These are phyloP conservation scores for Backusella parvicylindrica DNA, from an alignment of 192 early-diverging fungal genomes.

Conservation along the genomic window DNA sequence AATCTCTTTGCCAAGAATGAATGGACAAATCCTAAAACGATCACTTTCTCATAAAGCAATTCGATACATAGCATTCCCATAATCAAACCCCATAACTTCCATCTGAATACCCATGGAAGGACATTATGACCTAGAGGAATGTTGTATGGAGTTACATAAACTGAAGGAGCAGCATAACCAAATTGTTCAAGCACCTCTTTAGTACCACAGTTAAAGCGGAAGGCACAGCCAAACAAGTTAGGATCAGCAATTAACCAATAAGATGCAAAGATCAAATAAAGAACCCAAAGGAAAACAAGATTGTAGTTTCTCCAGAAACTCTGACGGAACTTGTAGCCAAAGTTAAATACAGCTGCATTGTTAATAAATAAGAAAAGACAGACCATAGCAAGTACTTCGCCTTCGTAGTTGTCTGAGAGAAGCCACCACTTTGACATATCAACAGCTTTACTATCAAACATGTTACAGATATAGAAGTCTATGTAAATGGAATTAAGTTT, in stretches of 20 bases:
- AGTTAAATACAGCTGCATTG: constrained; percentile 62
- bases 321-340: constrained; percentile 59
- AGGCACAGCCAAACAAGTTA: constrained; percentile 62
- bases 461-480: constrained; percentile 61
- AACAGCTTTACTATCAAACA: constrained; percentile 57
- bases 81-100: constrained; percentile 49
- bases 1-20: constrained; percentile 36
- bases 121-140: constrained; percentile 55
- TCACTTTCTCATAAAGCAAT: constrained; percentile 40
- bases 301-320: constrained; percentile 56
- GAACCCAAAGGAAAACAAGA: constrained; percentile 48
- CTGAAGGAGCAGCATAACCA: constrained; percentile 15
- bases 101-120: constrained; percentile 53
- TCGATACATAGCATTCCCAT: constrained; percentile 39
- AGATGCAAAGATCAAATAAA: constrained; percentile 51
- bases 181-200: constrained; percentile 15
- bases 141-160: constrained; percentile 47
- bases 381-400: constrained; percentile 46
- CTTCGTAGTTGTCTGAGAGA: constrained; percentile 72
- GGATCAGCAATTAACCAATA: constrained; percentile 59
- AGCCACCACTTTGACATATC: constrained; percentile 73
- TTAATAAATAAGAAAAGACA: constrained; percentile 66
- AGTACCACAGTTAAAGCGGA: constrained; percentile 49
- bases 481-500: neutral
- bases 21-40: constrained; percentile 45